Evolutionary conservation across 1,139 yeast species (phyloP), one percentile per base, ranked within the genome.

Genomic region (Yarrowia galli): DNA sequence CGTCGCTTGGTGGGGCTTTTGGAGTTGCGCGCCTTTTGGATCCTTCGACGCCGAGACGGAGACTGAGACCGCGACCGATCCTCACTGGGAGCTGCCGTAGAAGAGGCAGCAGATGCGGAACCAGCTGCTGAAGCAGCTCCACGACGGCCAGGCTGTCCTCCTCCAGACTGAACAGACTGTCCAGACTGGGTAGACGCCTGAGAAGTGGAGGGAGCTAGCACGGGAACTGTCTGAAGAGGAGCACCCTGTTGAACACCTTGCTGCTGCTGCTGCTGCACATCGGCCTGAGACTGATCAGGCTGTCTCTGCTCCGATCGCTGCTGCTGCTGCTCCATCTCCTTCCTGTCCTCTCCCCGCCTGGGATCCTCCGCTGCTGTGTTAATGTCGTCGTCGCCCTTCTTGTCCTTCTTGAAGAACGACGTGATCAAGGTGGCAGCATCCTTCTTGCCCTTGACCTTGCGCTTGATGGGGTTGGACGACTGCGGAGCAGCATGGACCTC

Each of bases 1-100:
- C 54, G 70, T n/a, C 66, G 66, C 38, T 61, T 61, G 45, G 66
- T 46, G 56, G 66, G 56, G 20, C 46, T 36, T 28, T 61, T 61
- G 42, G 54, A 46, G 20, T 35, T 46, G 10, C 66, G 54, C 4
- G 66, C 66, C 45, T 61, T 61, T 22, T 61, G 66, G 38, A 61
- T 61, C 22, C 56, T 45, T 16, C 56, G 66, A 6, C 56, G 66
- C 18, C 36, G 56, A 13, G 56, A 46, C 7, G 66, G 66, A 9
- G 56, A 46, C 18, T 46, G 54, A 1, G 66, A 61, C 16, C 64
- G 64, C 1, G 64, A 20, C 8, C 64, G 18, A 0, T 58, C 51
- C 16, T 58, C 61, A n/a, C n/a, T n/a, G n/a, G n/a, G n/a, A n/a
- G 23, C 25, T 6, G 45, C 42, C 2, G 48, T 10, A 13, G 49